phyloP scores from a whole-genome alignment of 2,329 filamentous ascomycete species.

The Exophiala aquamarina region DNA sequence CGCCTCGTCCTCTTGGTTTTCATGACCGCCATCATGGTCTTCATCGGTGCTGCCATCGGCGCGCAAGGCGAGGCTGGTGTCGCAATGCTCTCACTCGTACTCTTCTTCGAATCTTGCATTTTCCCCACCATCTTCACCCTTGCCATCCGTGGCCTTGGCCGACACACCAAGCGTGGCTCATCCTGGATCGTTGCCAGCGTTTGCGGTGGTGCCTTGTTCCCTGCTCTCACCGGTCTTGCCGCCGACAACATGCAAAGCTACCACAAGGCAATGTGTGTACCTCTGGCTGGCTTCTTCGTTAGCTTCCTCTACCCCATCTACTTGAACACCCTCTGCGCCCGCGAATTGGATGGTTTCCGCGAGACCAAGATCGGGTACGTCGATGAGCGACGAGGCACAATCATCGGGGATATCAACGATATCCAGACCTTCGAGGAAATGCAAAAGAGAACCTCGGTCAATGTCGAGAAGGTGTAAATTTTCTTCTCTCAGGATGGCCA shows the following conservation, averaged over 20 bases:
- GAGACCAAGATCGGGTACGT: constrained; percentile 37
- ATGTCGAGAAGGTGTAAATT: constrained; percentile 28
- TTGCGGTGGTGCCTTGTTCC: constrained; percentile 66
- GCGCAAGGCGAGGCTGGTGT: constrained; percentile 50
- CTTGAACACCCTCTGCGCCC: constrained; percentile 33
- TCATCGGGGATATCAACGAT: constrained; percentile 31
- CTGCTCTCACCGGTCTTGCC: constrained; percentile 53
- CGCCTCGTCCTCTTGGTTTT: constrained; percentile 72
- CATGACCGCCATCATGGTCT: constrained; percentile 62
- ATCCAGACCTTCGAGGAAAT: constrained; percentile 26
- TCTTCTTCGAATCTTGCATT: constrained; percentile 79
- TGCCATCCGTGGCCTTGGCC: constrained; percentile 72
- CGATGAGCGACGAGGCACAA: constrained; percentile 30
- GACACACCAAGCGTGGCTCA: constrained; percentile 74
- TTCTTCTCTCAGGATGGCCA: no score
- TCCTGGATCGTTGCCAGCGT: constrained; percentile 73
- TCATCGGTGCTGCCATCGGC: constrained; percentile 53
- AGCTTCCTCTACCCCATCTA: constrained; percentile 37
- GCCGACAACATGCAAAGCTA: constrained; percentile 27
- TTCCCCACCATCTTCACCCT: constrained; percentile 82
- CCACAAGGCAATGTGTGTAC: constrained; percentile 34
- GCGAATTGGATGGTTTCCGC: constrained; percentile 37
- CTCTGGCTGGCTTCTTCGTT: constrained; percentile 34
- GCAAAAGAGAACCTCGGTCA: constrained; percentile 22
- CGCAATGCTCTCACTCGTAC: constrained; percentile 65